phyloP scores from a whole-genome alignment of 257 asterid genomes.

The Ocimum tenuiflorum region DNA sequence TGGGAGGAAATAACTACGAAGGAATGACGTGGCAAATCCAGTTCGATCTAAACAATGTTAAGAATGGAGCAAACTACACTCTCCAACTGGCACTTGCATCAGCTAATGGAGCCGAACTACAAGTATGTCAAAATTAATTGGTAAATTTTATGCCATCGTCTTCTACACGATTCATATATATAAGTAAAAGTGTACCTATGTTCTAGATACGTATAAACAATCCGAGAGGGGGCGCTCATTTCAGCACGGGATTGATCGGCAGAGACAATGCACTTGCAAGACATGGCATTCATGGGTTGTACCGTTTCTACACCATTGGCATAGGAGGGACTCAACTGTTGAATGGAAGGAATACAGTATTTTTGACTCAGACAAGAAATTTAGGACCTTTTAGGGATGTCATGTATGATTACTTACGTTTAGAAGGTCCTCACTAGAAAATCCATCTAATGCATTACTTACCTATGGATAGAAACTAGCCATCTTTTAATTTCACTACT shows the following conservation, averaged over 20 bases:
- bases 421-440: conserved; percentile 29
- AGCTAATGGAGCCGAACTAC: conserved; percentile 21
- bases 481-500: no score
- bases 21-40: conserved; percentile 30
- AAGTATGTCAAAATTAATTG: conserved; percentile 8
- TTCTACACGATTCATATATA: no score
- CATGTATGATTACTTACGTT: conserved; percentile 43
- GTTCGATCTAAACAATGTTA: conserved; percentile 12
- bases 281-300: conserved; percentile 37
- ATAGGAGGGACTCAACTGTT: conserved; percentile 9
- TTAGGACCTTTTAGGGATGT: conserved; percentile 19
- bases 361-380: conserved; percentile 23
- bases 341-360: conserved; percentile 24
- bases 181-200: neutral
- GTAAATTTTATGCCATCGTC: no score
- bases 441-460: neutral
- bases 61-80: conserved; percentile 16
- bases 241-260: conserved; percentile 17
- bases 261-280: conserved; percentile 42
- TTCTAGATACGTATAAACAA: conserved; percentile 29
- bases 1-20: neutral
- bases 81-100: conserved; percentile 36
- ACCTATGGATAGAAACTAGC: no score
- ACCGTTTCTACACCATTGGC: conserved; percentile 20
- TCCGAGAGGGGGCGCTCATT: conserved; percentile 2